A percentile compares a stretch with the other conserved stretches of the same genome.
phyloP scores from a whole-genome alignment of 768 basidiomycete genomes.

The Boletus insuetus region DNA sequence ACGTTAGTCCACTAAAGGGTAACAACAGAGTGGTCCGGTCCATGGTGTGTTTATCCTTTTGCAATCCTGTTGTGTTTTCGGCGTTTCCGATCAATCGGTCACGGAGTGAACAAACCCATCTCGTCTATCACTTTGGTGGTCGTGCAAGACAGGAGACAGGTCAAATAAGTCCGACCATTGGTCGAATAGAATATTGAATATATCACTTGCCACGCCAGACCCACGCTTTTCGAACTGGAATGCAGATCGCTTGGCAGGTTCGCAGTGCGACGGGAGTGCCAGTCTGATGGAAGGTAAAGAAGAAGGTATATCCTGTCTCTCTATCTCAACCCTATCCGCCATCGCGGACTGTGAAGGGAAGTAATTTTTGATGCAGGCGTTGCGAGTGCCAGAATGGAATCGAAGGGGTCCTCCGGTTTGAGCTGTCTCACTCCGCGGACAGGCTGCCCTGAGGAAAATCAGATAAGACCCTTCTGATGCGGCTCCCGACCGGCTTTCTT shows the following conservation, averaged over 20 bases:
- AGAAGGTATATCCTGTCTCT: not conserved
- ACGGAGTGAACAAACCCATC: not conserved
- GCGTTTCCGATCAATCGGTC: not conserved
- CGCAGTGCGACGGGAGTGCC: not conserved
- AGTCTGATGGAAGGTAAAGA: not conserved
- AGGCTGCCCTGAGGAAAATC: constrained; percentile 3
- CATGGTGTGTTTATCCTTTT: not conserved
- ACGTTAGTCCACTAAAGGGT: no score
- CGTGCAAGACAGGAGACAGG: not conserved
- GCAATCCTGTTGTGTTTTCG: not conserved
- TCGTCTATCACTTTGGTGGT: not conserved
- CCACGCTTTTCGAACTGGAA: not conserved
- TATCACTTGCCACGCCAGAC: not conserved
- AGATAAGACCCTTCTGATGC: not conserved
- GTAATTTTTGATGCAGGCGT: not conserved
- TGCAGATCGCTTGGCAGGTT: not conserved
- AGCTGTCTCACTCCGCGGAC: not conserved
- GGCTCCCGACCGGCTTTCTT: constrained; percentile 1
- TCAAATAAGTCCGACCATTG: not conserved
- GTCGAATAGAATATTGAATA: not conserved
- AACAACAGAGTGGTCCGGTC: not conserved
- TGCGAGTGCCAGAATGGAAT: not conserved
- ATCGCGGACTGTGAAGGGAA: constrained; percentile 8
- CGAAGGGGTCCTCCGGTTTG: not conserved
- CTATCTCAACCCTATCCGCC: not conserved